Conservation (phyloP, 805 yeast species). For the Candida mattraensis region DNA sequence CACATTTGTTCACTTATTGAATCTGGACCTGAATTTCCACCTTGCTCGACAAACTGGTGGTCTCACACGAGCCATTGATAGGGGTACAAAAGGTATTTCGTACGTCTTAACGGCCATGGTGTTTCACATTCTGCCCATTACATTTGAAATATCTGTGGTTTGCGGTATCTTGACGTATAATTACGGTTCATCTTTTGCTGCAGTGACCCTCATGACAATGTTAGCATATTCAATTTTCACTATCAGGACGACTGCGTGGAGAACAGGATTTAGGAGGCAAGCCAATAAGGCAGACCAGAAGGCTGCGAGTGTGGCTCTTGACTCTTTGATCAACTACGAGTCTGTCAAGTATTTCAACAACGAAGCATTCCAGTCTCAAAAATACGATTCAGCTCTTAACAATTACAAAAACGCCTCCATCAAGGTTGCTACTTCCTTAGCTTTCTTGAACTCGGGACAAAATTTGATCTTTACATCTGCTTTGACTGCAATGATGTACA, state of each 20-base stretch:
- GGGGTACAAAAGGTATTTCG: conserved; percentile 97
- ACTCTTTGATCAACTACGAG: conserved; percentile 90
- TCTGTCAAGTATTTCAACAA: conserved; percentile 94
- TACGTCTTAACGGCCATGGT: conserved; percentile 94
- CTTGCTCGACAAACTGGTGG: conserved; percentile 94
- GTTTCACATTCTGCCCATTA: conserved; percentile 92
- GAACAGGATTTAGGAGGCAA: conserved; percentile 84
- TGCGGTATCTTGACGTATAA: conserved; percentile 93
- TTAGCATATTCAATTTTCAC: conserved; percentile 85
- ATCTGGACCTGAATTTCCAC: conserved; percentile 87
- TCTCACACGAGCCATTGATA: conserved; percentile 89
- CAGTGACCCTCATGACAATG: conserved; percentile 87
- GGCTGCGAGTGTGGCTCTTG: conserved; percentile 94
- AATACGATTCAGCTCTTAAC: conserved; percentile 73
- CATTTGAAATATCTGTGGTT: conserved; percentile 89
- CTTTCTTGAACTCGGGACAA: conserved; percentile 78
- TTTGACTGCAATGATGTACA: conserved; percentile 94
- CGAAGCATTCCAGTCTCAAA: conserved; percentile 74
- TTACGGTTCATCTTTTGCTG: conserved; percentile 86
- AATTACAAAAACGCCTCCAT: conserved; percentile 74
- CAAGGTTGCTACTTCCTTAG: conserved; percentile 81
- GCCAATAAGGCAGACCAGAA: conserved; percentile 93
- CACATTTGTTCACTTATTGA: conserved; percentile 80
- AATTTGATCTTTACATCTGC: conserved; percentile 83
- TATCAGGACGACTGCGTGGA: conserved; percentile 91